These are phyloP conservation scores for Moricandia moricandioides DNA, from an alignment of 345 rosid species.

Conservation along the genomic window DNA sequence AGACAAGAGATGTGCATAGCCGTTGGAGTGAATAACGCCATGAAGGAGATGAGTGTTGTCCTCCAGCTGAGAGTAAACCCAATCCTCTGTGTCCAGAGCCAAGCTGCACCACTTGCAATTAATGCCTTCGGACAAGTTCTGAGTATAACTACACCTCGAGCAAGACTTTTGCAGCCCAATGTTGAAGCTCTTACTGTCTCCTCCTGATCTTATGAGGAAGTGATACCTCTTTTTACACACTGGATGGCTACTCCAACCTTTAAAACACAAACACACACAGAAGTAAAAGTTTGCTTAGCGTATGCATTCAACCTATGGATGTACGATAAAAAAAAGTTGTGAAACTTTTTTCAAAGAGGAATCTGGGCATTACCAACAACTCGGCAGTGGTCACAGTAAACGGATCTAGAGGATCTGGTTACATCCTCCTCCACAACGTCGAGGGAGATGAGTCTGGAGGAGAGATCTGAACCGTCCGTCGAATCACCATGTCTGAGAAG, in stretches of 20 bases:
- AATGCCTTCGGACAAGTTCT: conserved; percentile 44
- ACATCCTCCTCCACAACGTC: conserved; percentile 75
- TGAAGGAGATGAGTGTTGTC: conserved; percentile 61
- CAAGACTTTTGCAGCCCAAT: conserved; percentile 37
- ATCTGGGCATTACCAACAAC: conserved; percentile 50
- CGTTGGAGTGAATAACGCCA: conserved; percentile 72
- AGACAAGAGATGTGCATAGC: conserved; percentile 66
- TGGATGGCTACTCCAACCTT: conserved; percentile 83
- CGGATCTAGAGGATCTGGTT: conserved; percentile 62
- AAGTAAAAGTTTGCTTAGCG: neutral
- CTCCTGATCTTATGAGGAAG: conserved; percentile 55
- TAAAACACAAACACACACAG: neutral
- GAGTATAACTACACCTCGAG: conserved; percentile 43
- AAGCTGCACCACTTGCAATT: conserved; percentile 58
- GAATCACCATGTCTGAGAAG: conserved; percentile 51
- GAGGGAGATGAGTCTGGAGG: conserved; percentile 41
- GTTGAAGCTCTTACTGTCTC: conserved; percentile 17
- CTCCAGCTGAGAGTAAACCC: conserved; percentile 60
- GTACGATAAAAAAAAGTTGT: neutral
- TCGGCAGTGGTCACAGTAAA: conserved; percentile 76
- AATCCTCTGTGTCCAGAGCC: conserved; percentile 45
- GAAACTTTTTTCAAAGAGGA: neutral
- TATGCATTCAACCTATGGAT: neutral
- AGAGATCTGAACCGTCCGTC: conserved; percentile 37
- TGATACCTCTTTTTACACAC: conserved; percentile 74